Base-by-base conservation (phyloP, 495 filamentous ascomycete species). In the Podospora pseudopauciseta region DNA sequence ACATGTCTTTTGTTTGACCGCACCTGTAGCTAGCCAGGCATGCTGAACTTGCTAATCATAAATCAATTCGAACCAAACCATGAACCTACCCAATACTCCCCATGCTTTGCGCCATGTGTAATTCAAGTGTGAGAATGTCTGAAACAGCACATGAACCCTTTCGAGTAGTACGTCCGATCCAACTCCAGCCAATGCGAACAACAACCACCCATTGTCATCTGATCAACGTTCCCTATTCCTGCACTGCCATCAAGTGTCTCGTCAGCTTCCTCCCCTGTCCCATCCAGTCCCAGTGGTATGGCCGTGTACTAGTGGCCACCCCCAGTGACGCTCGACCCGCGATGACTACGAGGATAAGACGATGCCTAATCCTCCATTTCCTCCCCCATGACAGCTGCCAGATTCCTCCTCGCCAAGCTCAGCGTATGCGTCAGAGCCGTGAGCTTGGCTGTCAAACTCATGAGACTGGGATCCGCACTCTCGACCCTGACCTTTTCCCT, bases 401-500 rank as follows among this genome's bases (percentile, higher is more conserved):
- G 76, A n/a, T 90, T 90, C 71, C 85, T 77, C 67, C 92, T 85
- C 74, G 88, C 89, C 65, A 89, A 80, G 65, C 77, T 82, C 11
- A 97, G 82, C 65, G 86, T 86, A 73, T 94, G 88, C 63, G 92
- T 90, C 66, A 98, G 76, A 23, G 92, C 92, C 30, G 85, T 89
- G 78, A 99, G 77, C 80, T 99, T 99, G 4, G 92, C 90, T 81
- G 91, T 89, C 18, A 94, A 83, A n/a, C 90, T 87, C 80, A 99
- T 86, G 69, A 99, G 71, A 74, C 88, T 92, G 34, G 95, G 96
- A 75, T 99, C 95, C 65, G 93, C 91, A 66, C 88, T 94, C 80
- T 97, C 95, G 5, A 98, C 92, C 32, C 88, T 85, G 11, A 99
- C 86, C 77, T 97, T 97, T 73, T 98, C 95, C 69, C 86, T 88